phyloP scores from a whole-genome alignment of 768 basidiomycete genomes.

The Sarcomyxa edulis region DNA sequence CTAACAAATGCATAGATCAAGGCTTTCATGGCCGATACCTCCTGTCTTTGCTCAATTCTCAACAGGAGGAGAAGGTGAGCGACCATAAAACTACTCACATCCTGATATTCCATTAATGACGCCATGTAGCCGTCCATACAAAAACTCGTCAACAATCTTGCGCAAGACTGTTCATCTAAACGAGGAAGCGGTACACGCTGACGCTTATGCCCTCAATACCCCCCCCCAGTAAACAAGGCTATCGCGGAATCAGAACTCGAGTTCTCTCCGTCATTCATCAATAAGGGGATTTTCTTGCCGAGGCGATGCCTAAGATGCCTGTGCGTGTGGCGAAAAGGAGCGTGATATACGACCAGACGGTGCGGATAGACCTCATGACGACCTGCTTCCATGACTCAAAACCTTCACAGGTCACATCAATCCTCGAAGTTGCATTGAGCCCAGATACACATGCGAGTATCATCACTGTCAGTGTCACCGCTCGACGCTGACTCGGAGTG shows the following conservation, averaged over 20 bases:
- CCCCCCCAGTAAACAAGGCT: constrained; percentile 43
- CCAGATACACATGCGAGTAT: constrained; percentile 67
- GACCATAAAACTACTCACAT: constrained; percentile 1
- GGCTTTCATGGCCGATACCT: constrained; percentile 53
- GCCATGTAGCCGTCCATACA: constrained; percentile 68
- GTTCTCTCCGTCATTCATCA: constrained; percentile 36
- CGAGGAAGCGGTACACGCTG: constrained; percentile 62
- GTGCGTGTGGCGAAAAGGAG: constrained; percentile 40
- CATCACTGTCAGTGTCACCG: too few species aligned
- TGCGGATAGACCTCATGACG: too few species aligned
- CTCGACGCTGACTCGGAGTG: too few species aligned
- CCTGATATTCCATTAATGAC: constrained; percentile 5
- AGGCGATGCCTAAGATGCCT: constrained; percentile 36
- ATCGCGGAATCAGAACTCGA: constrained; percentile 44
- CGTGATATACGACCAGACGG: constrained; percentile 43
- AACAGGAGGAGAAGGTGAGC: constrained; percentile 79
- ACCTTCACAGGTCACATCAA: constrained; percentile 45
- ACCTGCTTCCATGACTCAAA: too few species aligned
- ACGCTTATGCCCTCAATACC: constrained; percentile 47
- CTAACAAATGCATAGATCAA: constrained; percentile 38
- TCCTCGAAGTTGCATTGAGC: constrained; percentile 54
- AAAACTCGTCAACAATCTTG: constrained; percentile 58
- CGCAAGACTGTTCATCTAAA: constrained; percentile 60
- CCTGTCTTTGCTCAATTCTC: constrained; percentile 62
- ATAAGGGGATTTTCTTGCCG: constrained; percentile 36